Base-by-base conservation (phyloP, 805 yeast species). In the Candida andamanensis region DNA sequence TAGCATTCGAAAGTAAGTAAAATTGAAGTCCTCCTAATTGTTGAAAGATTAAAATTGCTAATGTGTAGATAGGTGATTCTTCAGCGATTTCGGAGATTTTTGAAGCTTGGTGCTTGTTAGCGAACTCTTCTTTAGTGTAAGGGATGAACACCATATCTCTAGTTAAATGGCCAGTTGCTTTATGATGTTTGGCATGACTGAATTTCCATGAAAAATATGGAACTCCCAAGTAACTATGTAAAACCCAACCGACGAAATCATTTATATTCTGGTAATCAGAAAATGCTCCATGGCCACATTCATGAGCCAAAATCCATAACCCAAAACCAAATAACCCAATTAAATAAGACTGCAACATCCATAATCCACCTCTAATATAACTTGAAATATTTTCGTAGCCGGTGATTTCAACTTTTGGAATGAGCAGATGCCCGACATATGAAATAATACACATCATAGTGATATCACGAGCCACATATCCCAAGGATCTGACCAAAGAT, bases 171-270 rank as follows among this genome's bases (percentile, higher is more conserved):
- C 80, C 81, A 15, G 80, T 76, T 27, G 76, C 76, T 57, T 76
- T 74, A 54, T 76, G 82, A 53, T 76, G 82, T 49, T 72, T 76
- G 25, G 73, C 63, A 46, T 76, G 82, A 31, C 73, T 61, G 47
- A 60, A 74, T 47, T 76, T 75, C 81, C 80, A 76, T 4, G 78
- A 72, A 44, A 76, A 76, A 52, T 72, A 76, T 17, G 81, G 82
- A 33, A 75, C 79, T 39, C 72, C 54, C 40, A 66, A 54, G 46
- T 69, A 74, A 26, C 79, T 73, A 50, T 76, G 81, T 29, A 76
- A 52, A 17, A 72, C 65, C 81, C 80, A 76, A 32, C 82, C 82
- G 36, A 73, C 67, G 17, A 66, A 49, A 49, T 75, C 79, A 46
- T 76, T 76, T 32, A 76, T 63, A 46, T 51, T 52, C 36, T 59